Evolutionary conservation across 179 eudicot species (phyloP).

Genomic region (Carnegiea gigantea): DNA sequence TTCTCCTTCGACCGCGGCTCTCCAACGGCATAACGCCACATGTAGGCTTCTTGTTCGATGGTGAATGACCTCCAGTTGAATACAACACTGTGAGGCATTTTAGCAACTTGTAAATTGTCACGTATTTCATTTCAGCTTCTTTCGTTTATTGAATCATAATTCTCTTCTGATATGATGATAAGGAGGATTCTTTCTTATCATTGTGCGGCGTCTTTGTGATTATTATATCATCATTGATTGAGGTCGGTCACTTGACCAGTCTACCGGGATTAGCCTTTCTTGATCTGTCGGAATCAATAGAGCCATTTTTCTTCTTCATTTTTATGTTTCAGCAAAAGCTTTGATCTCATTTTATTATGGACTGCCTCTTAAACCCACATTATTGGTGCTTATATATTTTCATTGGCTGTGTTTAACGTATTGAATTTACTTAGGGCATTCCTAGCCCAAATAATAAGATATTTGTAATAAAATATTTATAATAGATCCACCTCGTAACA

Average conservation of each 20-base stretch:
- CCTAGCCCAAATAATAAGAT: too few relatives aligned
- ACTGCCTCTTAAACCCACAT: not conserved
- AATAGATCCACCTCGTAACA: too few relatives aligned
- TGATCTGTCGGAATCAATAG: not conserved
- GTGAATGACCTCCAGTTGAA: not conserved
- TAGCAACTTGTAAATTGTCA: not conserved
- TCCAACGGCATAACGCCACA: conserved; percentile 15
- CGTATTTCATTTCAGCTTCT: conserved; percentile 18
- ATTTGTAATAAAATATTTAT: too few relatives aligned
- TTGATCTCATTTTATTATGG: not conserved
- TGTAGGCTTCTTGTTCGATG: conserved; percentile 7
- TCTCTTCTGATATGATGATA: not conserved
- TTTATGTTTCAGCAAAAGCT: not conserved
- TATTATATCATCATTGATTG: not conserved
- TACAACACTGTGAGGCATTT: not conserved
- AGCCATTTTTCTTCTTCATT: not conserved
- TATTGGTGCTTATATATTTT: not conserved
- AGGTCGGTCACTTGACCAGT: not conserved
- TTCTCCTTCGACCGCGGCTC: conserved; percentile 19
- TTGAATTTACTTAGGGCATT: not conserved
- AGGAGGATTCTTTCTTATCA: not conserved
- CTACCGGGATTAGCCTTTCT: not conserved
- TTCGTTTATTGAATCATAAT: not conserved
- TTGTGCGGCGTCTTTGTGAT: not conserved
- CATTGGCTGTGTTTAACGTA: not conserved